Evolutionary conservation across 352 stramenopile species (phyloP).

Genomic region (Phytophthora pini): DNA sequence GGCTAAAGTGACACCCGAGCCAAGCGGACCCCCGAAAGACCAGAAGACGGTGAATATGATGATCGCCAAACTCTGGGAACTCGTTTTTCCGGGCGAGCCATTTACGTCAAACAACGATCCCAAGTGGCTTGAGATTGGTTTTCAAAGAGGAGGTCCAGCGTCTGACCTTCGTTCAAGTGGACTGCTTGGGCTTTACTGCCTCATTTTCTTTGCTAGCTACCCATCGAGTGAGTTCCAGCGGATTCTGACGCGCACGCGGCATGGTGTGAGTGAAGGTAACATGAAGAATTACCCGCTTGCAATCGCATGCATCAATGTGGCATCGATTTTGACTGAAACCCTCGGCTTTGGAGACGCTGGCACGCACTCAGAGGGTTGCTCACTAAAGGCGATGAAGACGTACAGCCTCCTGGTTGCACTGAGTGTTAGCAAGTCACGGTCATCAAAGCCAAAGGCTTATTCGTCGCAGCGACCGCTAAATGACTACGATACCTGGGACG

Average conservation of each 20-base stretch:
- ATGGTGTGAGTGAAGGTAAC: constrained; percentile 87
- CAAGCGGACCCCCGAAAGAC: constrained; percentile 71
- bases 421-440: constrained; percentile 38
- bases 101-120: constrained; percentile 80
- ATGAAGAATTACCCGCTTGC: constrained; percentile 91
- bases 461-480: constrained; percentile 39
- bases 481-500: constrained; percentile 74
- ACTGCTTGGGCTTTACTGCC: constrained; percentile 83
- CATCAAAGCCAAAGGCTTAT: constrained; percentile 34
- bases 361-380: constrained; percentile 77
- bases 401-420: constrained; percentile 77
- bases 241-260: constrained; percentile 76
- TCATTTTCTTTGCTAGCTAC: constrained; percentile 85
- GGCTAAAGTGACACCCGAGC: constrained; percentile 79
- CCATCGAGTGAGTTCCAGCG: constrained; percentile 68
- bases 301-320: constrained; percentile 88
- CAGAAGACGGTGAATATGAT: constrained; percentile 81
- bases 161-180: constrained; percentile 86
- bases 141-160: constrained; percentile 80
- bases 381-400: constrained; percentile 73
- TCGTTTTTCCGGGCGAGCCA: constrained; percentile 62
- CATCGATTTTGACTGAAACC: constrained; percentile 73
- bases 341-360: constrained; percentile 82
- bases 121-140: constrained; percentile 85
- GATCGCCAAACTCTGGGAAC: constrained; percentile 74